phyloP scores from a whole-genome alignment of 139 green algal species.

The Zygnema circumcarinatum region DNA sequence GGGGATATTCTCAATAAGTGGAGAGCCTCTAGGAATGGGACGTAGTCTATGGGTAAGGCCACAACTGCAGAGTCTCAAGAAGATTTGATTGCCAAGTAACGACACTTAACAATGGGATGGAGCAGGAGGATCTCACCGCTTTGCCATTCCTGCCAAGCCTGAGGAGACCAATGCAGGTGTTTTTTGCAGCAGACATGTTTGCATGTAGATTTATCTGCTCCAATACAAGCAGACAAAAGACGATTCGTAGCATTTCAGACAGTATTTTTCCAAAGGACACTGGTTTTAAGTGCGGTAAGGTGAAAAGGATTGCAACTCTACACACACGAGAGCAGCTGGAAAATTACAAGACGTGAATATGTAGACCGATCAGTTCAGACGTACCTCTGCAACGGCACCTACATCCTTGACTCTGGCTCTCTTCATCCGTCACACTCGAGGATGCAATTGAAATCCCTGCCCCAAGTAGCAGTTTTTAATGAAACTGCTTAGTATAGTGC shows the following conservation, averaged over 20 bases:
- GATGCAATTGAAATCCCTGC: background rate
- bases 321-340: background rate
- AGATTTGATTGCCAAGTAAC: no score
- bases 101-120: no score
- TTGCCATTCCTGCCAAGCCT: constrained; percentile 10
- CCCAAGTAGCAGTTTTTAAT: no score
- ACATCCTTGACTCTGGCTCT: background rate
- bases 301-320: background rate
- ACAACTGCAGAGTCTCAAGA: no score
- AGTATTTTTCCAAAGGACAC: no score
- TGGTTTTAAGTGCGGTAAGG: background rate
- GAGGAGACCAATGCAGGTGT: constrained; percentile 7
- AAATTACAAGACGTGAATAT: background rate
- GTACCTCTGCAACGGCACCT: background rate
- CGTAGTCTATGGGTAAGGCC: background rate
- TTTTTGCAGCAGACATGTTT: constrained; percentile 12
- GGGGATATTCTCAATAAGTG: background rate
- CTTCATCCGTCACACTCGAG: background rate
- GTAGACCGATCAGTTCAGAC: background rate
- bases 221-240: background rate
- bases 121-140: background rate
- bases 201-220: background rate
- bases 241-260: background rate
- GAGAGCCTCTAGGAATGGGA: background rate
- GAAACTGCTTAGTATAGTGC: no score